phyloP scores from a whole-genome alignment of 176 grass and related monocot genomes.

The Triticum turgidum region DNA sequence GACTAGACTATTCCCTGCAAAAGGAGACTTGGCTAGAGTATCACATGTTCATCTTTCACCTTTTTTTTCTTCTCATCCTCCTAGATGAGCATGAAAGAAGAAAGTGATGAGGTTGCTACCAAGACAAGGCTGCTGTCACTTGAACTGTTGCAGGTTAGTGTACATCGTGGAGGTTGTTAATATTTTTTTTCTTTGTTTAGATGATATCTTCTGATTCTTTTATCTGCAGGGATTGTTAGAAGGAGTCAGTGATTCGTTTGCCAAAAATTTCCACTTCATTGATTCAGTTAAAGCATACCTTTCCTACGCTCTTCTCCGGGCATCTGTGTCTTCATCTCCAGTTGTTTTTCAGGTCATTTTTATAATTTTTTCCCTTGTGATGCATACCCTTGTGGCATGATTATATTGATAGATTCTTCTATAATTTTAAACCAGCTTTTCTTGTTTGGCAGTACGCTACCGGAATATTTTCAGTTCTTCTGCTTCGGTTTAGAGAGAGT shows the following conservation, averaged over 20 bases:
- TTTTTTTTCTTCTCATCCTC: conserved; percentile 17
- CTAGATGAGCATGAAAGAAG: conserved; percentile 99
- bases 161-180: conserved; percentile 22
- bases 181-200: conserved; percentile 44
- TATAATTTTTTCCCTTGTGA: conserved; percentile 21
- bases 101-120: conserved; percentile 87
- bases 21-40: conserved; percentile 23
- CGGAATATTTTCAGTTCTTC: conserved; percentile 90
- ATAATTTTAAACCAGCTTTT: conserved; percentile 24
- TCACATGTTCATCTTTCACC: not conserved
- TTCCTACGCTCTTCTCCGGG: conserved; percentile 89
- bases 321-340: conserved; percentile 84
- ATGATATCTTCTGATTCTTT: conserved; percentile 29
- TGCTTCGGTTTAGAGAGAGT: conserved; percentile 96
- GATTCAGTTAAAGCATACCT: conserved; percentile 99
- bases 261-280: conserved; percentile 99
- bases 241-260: conserved; percentile 84
- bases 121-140: conserved; percentile 98
- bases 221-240: conserved; percentile 85
- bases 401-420: conserved; percentile 15
- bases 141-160: conserved; percentile 88
- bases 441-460: conserved; percentile 83
- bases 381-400: conserved; percentile 23
- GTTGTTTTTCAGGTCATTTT: conserved; percentile 88
- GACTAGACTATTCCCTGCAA: conserved; percentile 26